Evolutionary conservation across 441 rosid genomes (phyloP).

Genomic region (Theobroma grandiflorum): DNA sequence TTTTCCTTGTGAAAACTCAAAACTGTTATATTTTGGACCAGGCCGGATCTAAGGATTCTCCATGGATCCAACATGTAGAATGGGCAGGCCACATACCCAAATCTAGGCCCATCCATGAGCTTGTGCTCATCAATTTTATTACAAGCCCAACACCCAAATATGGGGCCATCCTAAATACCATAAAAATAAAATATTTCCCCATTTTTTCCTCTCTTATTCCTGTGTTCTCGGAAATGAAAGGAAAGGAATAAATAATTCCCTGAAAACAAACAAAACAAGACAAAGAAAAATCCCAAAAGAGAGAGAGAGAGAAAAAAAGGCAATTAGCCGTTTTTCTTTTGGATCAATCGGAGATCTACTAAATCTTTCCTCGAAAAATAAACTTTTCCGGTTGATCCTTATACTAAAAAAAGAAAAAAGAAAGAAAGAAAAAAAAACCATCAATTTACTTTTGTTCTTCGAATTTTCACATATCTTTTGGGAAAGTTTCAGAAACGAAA

Average conservation of each 20-base stretch:
- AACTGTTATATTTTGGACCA: too few species aligned
- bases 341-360: conserved; percentile 1
- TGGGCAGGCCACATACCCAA: too few species aligned
- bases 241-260: neutral
- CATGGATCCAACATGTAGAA: too few species aligned
- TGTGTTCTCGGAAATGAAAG: neutral
- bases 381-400: neutral
- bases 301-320: too few species aligned
- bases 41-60: too few species aligned
- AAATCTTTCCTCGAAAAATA: neutral
- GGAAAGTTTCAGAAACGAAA: neutral
- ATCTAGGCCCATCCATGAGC: too few species aligned
- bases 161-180: neutral
- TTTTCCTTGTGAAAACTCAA: too few species aligned
- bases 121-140: too few species aligned
- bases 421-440: too few species aligned
- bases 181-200: too few species aligned
- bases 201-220: neutral
- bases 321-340: too few species aligned
- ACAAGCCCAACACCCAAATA: neutral
- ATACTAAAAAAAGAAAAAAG: neutral
- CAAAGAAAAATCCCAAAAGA: neutral
- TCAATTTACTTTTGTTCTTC: neutral
- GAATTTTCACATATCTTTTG: neutral
- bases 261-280: neutral